These are phyloP conservation scores for Eutrema heterophyllum DNA, from an alignment of 345 rosid species.

Conservation along the genomic window DNA sequence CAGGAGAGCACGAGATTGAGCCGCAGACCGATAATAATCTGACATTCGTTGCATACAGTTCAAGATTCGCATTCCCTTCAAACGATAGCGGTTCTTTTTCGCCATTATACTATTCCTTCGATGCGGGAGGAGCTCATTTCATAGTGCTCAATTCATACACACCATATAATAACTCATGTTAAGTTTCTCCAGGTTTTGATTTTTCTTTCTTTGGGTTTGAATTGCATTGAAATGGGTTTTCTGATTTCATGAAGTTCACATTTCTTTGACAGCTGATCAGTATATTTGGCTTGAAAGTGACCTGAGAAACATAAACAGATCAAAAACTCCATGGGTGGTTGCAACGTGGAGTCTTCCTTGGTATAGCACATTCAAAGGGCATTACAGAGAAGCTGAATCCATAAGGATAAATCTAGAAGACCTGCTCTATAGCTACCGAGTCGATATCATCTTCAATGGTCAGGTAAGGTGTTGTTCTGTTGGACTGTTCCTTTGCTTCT, in stretches of 20 bases:
- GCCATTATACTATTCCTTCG: conserved; percentile 70
- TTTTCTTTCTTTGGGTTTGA: neutral
- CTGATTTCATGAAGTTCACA: neutral
- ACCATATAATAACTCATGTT: conserved; percentile 51
- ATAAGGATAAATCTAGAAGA: conserved; percentile 84
- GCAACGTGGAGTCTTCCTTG: conserved; percentile 88
- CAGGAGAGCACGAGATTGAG: conserved; percentile 79
- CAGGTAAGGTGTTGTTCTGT: conserved; percentile 45
- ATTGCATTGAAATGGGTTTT: neutral
- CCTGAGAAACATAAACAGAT: conserved; percentile 50
- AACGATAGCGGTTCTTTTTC: conserved; percentile 59
- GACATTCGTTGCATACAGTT: conserved; percentile 61
- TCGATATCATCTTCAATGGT: conserved; percentile 79
- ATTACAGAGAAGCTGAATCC: conserved; percentile 86
- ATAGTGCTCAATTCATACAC: conserved; percentile 62
- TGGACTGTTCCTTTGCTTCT: neutral
- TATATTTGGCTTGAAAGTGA: conserved; percentile 76
- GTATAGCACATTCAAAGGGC: conserved; percentile 75
- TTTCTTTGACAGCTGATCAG: conserved; percentile 55
- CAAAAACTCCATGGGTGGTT: conserved; percentile 81
- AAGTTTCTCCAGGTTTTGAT: conserved; percentile 8
- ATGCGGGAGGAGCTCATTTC: conserved; percentile 82
- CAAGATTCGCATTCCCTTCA: conserved; percentile 72
- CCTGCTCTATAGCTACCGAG: conserved; percentile 48
- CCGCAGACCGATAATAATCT: conserved; percentile 41